phyloP scores from a whole-genome alignment of 768 basidiomycete species.

The Pisolithus marmoratus region DNA sequence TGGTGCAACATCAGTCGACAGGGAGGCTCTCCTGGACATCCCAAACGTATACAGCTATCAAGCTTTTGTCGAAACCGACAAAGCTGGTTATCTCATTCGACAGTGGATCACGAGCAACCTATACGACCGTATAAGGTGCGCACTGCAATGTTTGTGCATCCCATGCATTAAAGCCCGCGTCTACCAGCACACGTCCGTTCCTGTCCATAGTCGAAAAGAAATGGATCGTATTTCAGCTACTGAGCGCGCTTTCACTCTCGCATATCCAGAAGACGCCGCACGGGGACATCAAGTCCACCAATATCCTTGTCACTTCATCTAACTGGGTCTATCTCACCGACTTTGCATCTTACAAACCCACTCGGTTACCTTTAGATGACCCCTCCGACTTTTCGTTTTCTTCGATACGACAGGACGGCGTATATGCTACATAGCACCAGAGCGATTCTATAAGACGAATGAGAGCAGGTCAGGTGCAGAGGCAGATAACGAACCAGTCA shows the following conservation, averaged over 20 bases:
- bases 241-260: constrained; percentile 79
- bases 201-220: constrained; percentile 89
- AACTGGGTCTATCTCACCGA: constrained; percentile 95
- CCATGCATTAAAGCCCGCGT: not conserved
- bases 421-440: constrained; percentile 95
- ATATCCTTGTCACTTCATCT: constrained; percentile 93
- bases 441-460: constrained; percentile 85
- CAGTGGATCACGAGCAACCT: constrained; percentile 94
- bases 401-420: constrained; percentile 93
- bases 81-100: constrained; percentile 89
- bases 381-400: constrained; percentile 97
- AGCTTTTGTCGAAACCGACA: constrained; percentile 88
- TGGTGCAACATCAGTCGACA: constrained; percentile 53
- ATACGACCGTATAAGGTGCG: constrained; percentile 95
- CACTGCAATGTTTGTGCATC: not conserved
- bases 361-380: constrained; percentile 91
- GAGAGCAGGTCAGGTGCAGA: constrained; percentile 52
- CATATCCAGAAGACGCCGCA: constrained; percentile 86
- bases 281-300: constrained; percentile 97
- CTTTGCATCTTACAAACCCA: constrained; percentile 93
- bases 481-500: constrained; percentile 59
- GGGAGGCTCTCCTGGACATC: constrained; percentile 78
- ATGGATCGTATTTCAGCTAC: constrained; percentile 94
- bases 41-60: constrained; percentile 89
- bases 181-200: constrained; percentile 86